A percentile compares a stretch with the other conserved stretches of the same genome.
Conservation (phyloP, 164 flowering plant genomes). For the Santalum album region DNA sequence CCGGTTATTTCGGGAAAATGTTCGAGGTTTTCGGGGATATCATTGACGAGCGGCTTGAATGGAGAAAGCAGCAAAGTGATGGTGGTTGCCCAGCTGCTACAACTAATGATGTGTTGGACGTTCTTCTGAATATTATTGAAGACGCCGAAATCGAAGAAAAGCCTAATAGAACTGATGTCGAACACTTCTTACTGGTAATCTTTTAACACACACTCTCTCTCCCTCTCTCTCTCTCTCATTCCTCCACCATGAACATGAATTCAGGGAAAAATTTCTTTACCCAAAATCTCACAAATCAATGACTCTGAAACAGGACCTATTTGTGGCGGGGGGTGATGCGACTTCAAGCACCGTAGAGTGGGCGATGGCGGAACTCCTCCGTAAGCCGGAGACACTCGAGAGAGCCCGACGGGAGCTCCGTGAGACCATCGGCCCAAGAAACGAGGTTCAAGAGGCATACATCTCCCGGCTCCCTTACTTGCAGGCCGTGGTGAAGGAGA, state of each 20-base stretch:
- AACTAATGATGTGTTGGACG: constrained; percentile 18
- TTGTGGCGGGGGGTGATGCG: constrained; percentile 13
- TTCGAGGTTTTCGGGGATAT: constrained; percentile 12
- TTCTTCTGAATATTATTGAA: constrained; percentile 8
- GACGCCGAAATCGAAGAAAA: constrained; percentile 11
- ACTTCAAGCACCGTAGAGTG: constrained; percentile 16
- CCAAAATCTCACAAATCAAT: no score
- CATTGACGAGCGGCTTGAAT: constrained; percentile 12
- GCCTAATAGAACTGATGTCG: background rate
- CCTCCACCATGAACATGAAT: no score
- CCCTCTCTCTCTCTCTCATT: no score
- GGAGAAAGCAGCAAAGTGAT: background rate
- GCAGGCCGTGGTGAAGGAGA: constrained; percentile 19
- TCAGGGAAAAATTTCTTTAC: no score
- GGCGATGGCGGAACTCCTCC: constrained; percentile 16
- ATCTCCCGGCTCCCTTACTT: constrained; percentile 12
- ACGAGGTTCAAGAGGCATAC: constrained; percentile 6
- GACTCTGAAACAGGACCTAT: constrained; percentile 10
- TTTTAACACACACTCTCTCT: no score
- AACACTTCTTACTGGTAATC: constrained; percentile 9
- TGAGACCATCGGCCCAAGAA: background rate
- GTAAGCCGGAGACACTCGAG: constrained; percentile 7
- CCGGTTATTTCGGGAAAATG: constrained; percentile 1
- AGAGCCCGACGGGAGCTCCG: constrained; percentile 8
- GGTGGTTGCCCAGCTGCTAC: no score